Evolutionary conservation across 176 grass and related monocot species (phyloP).

Genomic region (Alloteropsis semialata): DNA sequence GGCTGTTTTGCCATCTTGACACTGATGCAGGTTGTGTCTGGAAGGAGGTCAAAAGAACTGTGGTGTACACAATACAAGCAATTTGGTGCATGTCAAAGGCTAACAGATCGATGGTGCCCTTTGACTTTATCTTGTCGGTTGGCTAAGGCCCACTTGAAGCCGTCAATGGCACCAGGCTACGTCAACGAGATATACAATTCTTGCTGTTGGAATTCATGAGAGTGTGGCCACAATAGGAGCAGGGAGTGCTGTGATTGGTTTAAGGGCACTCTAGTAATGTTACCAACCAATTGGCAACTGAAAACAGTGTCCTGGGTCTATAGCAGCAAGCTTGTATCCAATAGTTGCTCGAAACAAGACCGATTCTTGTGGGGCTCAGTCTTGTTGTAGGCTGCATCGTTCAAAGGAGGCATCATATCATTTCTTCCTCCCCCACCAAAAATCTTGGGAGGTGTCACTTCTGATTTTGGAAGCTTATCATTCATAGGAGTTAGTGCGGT

Average conservation of each 20-base stretch:
- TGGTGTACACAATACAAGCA: conserved; percentile 19
- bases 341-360: conserved; percentile 51
- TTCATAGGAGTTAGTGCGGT: no score
- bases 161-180: conserved; percentile 18
- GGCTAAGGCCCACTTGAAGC: conserved; percentile 55
- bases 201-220: conserved; percentile 42
- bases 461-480: conserved; percentile 34
- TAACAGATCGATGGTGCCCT: conserved; percentile 34
- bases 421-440: conserved; percentile 37
- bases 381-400: conserved; percentile 45
- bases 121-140: conserved; percentile 94
- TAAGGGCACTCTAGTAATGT: conserved; percentile 22
- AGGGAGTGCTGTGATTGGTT: conserved; percentile 47
- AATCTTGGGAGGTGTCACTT: conserved; percentile 36
- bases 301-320: conserved; percentile 37
- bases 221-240: conserved; percentile 36
- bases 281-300: conserved; percentile 57
- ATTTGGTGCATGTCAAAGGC: conserved; percentile 32
- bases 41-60: conserved; percentile 25
- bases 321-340: conserved; percentile 36
- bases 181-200: conserved; percentile 38
- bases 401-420: conserved; percentile 60
- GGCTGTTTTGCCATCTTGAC: conserved; percentile 16
- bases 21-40: conserved; percentile 5
- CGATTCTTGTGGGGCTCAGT: conserved; percentile 40